A percentile compares a stretch with the other conserved stretches of the same genome.
phyloP scores from a whole-genome alignment of 208 protist genomes.

The Acanthamoeba sp. region DNA sequence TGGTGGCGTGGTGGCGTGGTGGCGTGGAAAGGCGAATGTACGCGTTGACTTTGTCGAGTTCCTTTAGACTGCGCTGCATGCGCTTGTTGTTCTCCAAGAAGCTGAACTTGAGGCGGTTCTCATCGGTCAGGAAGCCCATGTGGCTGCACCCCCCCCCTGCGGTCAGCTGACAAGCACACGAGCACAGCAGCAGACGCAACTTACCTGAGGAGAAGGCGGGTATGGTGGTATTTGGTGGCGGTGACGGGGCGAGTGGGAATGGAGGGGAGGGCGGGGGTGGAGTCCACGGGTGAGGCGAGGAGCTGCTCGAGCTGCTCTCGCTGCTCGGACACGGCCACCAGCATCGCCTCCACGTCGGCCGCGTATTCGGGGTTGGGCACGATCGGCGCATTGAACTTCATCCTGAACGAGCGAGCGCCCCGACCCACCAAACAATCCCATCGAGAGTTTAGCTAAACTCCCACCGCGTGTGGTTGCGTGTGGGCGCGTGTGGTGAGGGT shows the following conservation, averaged over 20 bases:
- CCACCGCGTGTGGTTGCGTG: too few relatives aligned
- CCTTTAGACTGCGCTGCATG: slow-evolving; percentile 78
- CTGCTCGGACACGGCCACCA: slow-evolving; percentile 36
- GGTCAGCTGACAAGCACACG: slow-evolving; percentile 64
- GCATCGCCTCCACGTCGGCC: slow-evolving; percentile 54
- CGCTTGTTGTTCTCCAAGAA: slow-evolving; percentile 83
- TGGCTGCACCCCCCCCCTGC: slow-evolving; percentile 75
- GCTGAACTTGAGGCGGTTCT: slow-evolving; percentile 83
- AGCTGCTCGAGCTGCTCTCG: not conserved
- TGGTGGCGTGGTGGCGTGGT: too few relatives aligned
- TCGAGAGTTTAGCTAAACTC: not conserved
- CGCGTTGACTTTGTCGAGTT: slow-evolving; percentile 82
- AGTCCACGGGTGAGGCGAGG: not conserved
- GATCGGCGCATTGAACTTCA: slow-evolving; percentile 68
- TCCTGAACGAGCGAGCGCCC: not conserved
- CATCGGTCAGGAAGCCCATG: slow-evolving; percentile 82
- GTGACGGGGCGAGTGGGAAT: slow-evolving; percentile 13
- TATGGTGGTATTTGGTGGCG: slow-evolving; percentile 70
- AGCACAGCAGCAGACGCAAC: not conserved
- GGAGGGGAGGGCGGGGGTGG: slow-evolving; percentile 15
- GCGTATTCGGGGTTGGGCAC: slow-evolving; percentile 56
- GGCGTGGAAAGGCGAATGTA: not conserved
- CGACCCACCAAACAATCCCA: not conserved
- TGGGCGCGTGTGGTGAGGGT: too few relatives aligned
- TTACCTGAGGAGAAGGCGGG: slow-evolving; percentile 39